Base-by-base conservation (phyloP, 371 early-diverging fungal genomes). In the Mucor lusitanicus region DNA sequence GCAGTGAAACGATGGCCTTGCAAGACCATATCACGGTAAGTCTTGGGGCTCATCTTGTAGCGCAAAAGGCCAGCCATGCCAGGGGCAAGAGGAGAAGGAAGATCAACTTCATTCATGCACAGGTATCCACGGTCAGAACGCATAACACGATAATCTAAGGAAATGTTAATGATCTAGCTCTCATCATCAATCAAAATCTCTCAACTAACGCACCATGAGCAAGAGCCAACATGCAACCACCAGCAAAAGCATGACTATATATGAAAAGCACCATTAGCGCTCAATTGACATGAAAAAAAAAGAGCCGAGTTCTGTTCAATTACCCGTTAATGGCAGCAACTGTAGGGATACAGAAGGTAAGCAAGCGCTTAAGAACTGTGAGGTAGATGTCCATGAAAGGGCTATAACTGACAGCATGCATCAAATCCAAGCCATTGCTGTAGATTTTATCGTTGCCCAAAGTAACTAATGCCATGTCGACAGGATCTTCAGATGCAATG, bases 91-190 rank as follows among this genome's bases (percentile, higher is more conserved):
- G 91, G 84, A 21, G 87, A 75, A 33, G 89, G 89, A 56, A 93
- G 79, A 69, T 93, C 94, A 6, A 94, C 85, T 80, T 94, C 95
- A 72, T 92, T 92, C 88, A 90, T 89, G 76, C 90, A 90, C 25
- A 94, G 78, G 69, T 75, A 93, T 6, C 94, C 94, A 46, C 90
- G 85, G 67, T 94, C 94, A 30, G 85, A 75, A 9, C 94, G 82
- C 94, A 94, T 93, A 3, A 93, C 88, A 28, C 92, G 86, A 71
- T 90, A 92, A 69, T 94, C 93, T 85, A 72, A 3, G 21, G 9
- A 35, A 7, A 37, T 28, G 8, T 48, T n/a, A 48, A 19, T 19
- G 32, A 9, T 54, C 6, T 12, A 12, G 11, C 12, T 12, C 3
- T 35, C 12, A 12, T 35, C 12, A 0, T 35, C 3, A 35, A 35